Evolutionary conservation across 176 grass and related monocot species (phyloP), one percentile per base, ranked within the genome.

Genomic region (Urochloa ruziziensis): DNA sequence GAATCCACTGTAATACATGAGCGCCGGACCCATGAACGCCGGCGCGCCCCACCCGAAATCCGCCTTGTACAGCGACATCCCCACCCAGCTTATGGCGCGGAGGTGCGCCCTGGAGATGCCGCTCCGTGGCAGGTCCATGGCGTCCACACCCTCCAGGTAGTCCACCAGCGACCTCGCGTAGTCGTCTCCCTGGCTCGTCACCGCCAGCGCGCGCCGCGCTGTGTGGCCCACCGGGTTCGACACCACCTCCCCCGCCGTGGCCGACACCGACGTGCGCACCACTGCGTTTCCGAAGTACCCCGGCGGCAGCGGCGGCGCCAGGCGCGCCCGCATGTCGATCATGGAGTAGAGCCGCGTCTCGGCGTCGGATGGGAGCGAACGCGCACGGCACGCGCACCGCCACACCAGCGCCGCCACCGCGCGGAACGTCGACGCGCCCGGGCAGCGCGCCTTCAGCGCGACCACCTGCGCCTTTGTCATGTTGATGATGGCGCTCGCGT

Each of bases 31-130:
- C 79, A 85, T 87, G 80, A 92, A 92, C 63, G 34, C 75, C 21
- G 87, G 87, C 71, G 81, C 43, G 7, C 90, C 93, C 90, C 90
- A 92, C 18, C 93, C 85, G 47, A 95, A 90, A 53, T 95, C 78
- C 3, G 90, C 72, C 11, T 84, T 80, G 34, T 80, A 67, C 2
- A 85, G 56, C 21, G 87, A 77, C 84, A 95, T 85, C 33, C 90
- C 81, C 62, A 92, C 36, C 90, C 87, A 95, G 84, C 93, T 95
- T 46, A 92, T 86, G 21, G 81, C 90, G 2, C 84, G 88, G 42
- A 92, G 70, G 35, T 88, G 73, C 24, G 74, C 47, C 4, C n/a
- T 42, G 10, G 85, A 77, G 62, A 92, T 69, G n/a, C 84, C 78
- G 19, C 44, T 75, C 24, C 73, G 5, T 0, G 88, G 90, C 49